These are phyloP conservation scores for Ascochyta clinopodiicola DNA, from an alignment of 2,329 filamentous ascomycete species.

Conservation along the genomic window DNA sequence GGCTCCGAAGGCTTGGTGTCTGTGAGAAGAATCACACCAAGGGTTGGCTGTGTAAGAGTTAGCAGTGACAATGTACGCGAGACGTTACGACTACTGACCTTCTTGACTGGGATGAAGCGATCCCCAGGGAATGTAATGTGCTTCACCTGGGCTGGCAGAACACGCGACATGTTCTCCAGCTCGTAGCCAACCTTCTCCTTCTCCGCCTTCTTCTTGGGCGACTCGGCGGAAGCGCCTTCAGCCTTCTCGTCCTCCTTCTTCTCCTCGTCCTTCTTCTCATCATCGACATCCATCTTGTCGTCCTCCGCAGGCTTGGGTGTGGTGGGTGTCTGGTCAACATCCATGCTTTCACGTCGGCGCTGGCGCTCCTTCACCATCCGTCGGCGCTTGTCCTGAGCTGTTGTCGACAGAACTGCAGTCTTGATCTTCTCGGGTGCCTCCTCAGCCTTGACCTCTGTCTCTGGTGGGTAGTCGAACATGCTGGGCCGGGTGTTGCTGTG, in stretches of 20 bases:
- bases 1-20: constrained; percentile 81
- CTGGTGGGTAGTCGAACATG: constrained; percentile 96
- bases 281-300: constrained; percentile 85
- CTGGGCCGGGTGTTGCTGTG: constrained; percentile 93
- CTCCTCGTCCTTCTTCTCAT: constrained; percentile 53
- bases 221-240: constrained; percentile 59
- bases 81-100: constrained; percentile 61
- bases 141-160: constrained; percentile 90
- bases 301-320: constrained; percentile 71
- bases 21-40: constrained; percentile 88
- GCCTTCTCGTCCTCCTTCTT: constrained; percentile 85
- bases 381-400: constrained; percentile 92
- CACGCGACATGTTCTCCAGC: constrained; percentile 94
- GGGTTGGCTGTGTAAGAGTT: constrained; percentile 72
- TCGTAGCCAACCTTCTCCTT: constrained; percentile 98
- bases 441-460: constrained; percentile 93
- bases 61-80: constrained; percentile 13
- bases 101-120: constrained; percentile 90
- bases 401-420: constrained; percentile 94
- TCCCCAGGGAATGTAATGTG: constrained; percentile 92
- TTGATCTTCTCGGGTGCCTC: constrained; percentile 93
- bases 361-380: constrained; percentile 94
- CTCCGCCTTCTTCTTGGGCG: constrained; percentile 85
- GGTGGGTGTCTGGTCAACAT: constrained; percentile 80
- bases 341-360: constrained; percentile 91